Evolutionary conservation across 1,139 yeast genomes (phyloP), one percentile per base, ranked within the genome.

Genomic region (Pichia terricola): DNA sequence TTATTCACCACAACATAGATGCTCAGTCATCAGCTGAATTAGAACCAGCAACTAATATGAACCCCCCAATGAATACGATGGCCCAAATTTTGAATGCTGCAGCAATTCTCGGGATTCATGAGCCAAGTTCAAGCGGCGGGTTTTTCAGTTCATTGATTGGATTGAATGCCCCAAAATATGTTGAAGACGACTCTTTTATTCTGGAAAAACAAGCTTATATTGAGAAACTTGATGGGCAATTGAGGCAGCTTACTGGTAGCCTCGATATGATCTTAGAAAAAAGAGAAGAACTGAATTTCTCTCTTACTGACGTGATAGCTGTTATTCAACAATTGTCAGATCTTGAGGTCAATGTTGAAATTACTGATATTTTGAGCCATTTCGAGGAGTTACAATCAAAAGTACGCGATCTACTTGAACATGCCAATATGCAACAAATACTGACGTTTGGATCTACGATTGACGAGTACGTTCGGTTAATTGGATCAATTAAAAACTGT

Each of bases 361-460:
- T 89, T 5, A 72, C 81, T 7, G 78, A 75, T 25, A 66, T 88
- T 26, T 65, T 81, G 44, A 60, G 63, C n/a, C 70, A 75, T 48
- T 88, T 89, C 60, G 79, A 91, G 35, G 79, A 78, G 34, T 77
- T 86, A 7, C 94, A 89, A 57, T 55, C 67, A 38, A 75, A 85
- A 50, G 73, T 89, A 37, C 79, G 77, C 53, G 94, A 86, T 45
- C 70, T 87, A 44, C 68, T 87, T 46, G 89, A 82, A 51, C 75
- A 96, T 46, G 78, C 84, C 49, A 82, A 89, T 50, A 63, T 85
- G 59, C 96, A 88, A 61, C 97, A 91, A 55, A 79, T 88, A 55
- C 66, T 91, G 50, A 87, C 96, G 0, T 66, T 91, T 42, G 95
- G 96, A 1, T 76, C 85, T 36, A 86, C 95, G 1, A 69, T 91